Percentiles rank a stretch among this genome's conserved stretches.
phyloP scores from a whole-genome alignment of 1,139 yeast genomes.

The Hemisphaericaspora lyxosophila region DNA sequence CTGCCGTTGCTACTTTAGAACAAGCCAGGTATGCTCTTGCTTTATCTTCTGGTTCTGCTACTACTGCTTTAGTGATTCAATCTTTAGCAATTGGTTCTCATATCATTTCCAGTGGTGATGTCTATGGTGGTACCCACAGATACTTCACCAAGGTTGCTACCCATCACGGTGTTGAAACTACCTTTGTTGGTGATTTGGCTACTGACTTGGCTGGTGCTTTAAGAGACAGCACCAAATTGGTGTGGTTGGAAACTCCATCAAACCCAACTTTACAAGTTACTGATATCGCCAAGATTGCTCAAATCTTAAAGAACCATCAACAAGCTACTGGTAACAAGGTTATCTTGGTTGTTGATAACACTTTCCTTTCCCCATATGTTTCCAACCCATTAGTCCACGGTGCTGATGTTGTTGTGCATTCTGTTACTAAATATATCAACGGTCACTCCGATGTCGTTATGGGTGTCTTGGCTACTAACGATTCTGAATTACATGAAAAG shows the following conservation, averaged over 20 bases:
- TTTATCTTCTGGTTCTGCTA: slow-evolving; percentile 82
- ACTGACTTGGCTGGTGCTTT: slow-evolving; percentile 58
- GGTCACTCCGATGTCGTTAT: slow-evolving; percentile 92
- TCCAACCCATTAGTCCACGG: slow-evolving; percentile 83
- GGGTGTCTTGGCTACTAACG: slow-evolving; percentile 78
- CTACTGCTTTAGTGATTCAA: slow-evolving; percentile 78
- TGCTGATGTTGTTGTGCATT: slow-evolving; percentile 85
- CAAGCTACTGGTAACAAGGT: slow-evolving; percentile 48
- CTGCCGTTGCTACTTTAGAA: slow-evolving; percentile 78
- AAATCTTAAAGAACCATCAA: slow-evolving; percentile 49
- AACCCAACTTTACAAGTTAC: slow-evolving; percentile 83
- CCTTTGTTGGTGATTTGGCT: slow-evolving; percentile 66
- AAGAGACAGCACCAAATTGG: slow-evolving; percentile 65
- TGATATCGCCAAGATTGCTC: slow-evolving; percentile 63
- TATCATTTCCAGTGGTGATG: slow-evolving; percentile 81
- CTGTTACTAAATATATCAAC: slow-evolving; percentile 87
- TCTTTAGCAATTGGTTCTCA: slow-evolving; percentile 72
- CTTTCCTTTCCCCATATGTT: slow-evolving; percentile 90
- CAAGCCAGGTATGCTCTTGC: slow-evolving; percentile 77
- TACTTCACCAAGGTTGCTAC: slow-evolving; percentile 85
- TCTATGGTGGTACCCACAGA: slow-evolving; percentile 92
- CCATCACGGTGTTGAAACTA: slow-evolving; percentile 72
- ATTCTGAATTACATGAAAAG: slow-evolving; percentile 57
- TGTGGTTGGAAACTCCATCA: slow-evolving; percentile 89
- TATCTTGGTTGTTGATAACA: slow-evolving; percentile 82